phyloP scores from a whole-genome alignment of 371 early-diverging fungal genomes.

The Lichtheimia hyalospora region DNA sequence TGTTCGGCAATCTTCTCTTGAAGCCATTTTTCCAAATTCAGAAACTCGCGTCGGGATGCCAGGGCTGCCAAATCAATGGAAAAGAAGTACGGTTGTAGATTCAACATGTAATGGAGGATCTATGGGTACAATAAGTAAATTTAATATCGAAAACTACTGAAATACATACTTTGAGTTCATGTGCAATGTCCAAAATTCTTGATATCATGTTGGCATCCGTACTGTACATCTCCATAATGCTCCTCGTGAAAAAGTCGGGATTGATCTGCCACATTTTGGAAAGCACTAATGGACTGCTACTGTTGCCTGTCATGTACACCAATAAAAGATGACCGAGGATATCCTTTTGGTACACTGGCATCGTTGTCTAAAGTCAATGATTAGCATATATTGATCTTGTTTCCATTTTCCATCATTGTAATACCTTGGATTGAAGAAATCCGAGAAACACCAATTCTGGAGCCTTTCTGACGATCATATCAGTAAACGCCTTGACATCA shows the following conservation, averaged over 20 bases:
- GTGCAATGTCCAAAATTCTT: slow-evolving; percentile 79
- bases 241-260: slow-evolving; percentile 59
- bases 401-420: no score
- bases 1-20: slow-evolving; percentile 68
- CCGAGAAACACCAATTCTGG: slow-evolving; percentile 82
- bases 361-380: slow-evolving; percentile 39
- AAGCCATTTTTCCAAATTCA: slow-evolving; percentile 88
- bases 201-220: slow-evolving; percentile 72
- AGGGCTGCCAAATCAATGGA: slow-evolving; percentile 85
- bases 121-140: slow-evolving; percentile 13
- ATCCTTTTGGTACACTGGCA: slow-evolving; percentile 68
- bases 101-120: slow-evolving; percentile 74
- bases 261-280: slow-evolving; percentile 75
- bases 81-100: slow-evolving; percentile 69
- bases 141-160: neutral
- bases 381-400: neutral
- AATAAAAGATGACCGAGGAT: slow-evolving; percentile 64
- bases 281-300: slow-evolving; percentile 72
- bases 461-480: slow-evolving; percentile 60
- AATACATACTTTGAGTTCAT: slow-evolving; percentile 74
- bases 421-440: slow-evolving; percentile 66
- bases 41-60: slow-evolving; percentile 79
- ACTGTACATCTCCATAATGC: slow-evolving; percentile 71
- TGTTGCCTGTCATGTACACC: slow-evolving; percentile 71
- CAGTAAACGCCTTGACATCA: slow-evolving; percentile 68